phyloP scores from a whole-genome alignment of 768 basidiomycete genomes.

The Serpula lacrymans region DNA sequence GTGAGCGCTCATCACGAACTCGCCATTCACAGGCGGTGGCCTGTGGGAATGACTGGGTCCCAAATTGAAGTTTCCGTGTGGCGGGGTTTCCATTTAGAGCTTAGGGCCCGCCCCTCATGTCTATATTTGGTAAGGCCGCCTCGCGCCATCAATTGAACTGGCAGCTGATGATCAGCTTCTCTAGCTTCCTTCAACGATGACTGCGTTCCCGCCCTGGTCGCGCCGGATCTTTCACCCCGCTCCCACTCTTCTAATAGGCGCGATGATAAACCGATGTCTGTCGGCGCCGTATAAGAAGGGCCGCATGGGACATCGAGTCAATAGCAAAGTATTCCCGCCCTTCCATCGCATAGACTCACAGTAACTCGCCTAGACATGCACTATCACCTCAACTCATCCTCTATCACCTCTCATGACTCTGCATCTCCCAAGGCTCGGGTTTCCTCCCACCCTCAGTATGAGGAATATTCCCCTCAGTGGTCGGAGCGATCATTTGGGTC shows the following conservation, averaged over 20 bases:
- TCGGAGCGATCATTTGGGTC: constrained; percentile 7
- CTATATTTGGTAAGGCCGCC: constrained; percentile 17
- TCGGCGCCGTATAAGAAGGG: constrained; percentile 25
- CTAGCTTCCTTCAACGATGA: constrained; percentile 15
- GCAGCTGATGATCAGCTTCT: constrained; percentile 10
- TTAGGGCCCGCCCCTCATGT: too few relatives aligned
- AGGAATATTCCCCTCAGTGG: not conserved
- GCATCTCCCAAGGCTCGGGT: constrained; percentile 10
- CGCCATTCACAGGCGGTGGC: too few relatives aligned
- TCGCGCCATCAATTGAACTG: constrained; percentile 4
- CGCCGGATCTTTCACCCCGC: constrained; percentile 14
- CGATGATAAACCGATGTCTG: constrained; percentile 14
- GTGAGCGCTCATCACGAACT: too few relatives aligned
- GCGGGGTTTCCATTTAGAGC: too few relatives aligned
- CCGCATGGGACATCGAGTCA: constrained; percentile 14
- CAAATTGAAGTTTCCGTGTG: too few relatives aligned
- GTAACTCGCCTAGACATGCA: constrained; percentile 13
- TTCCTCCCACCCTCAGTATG: constrained; percentile 3
- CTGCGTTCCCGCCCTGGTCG: constrained; percentile 24
- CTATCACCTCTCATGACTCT: constrained; percentile 4
- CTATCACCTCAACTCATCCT: constrained; percentile 9
- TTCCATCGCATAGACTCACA: constrained; percentile 1
- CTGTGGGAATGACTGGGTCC: too few relatives aligned
- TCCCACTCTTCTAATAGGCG: constrained; percentile 1
- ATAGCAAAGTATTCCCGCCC: constrained; percentile 8